phyloP scores from a whole-genome alignment of 768 basidiomycete species.

The Leccinum disarticulatum region DNA sequence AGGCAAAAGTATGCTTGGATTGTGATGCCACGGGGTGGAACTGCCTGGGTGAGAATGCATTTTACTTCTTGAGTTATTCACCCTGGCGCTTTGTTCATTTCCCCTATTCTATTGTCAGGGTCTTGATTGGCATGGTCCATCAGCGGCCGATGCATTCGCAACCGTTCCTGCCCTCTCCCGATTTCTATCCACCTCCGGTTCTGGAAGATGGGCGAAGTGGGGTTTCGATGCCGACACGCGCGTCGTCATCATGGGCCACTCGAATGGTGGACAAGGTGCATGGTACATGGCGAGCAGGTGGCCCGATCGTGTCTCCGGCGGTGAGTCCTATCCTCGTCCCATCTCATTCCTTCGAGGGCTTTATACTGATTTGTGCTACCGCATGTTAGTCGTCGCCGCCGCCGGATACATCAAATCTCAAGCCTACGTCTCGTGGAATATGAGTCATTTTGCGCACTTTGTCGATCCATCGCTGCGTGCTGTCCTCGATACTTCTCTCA shows the following conservation, averaged over 20 bases:
- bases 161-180: slow-evolving; percentile 54
- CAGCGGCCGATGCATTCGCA: slow-evolving; percentile 66
- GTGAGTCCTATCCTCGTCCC: slow-evolving; percentile 34
- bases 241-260: slow-evolving; percentile 82
- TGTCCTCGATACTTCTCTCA: slow-evolving; percentile 71
- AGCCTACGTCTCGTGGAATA: slow-evolving; percentile 71
- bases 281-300: slow-evolving; percentile 78
- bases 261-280: slow-evolving; percentile 89
- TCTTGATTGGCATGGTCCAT: slow-evolving; percentile 91
- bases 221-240: slow-evolving; percentile 37
- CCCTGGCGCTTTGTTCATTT: not conserved
- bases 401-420: slow-evolving; percentile 88
- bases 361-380: not conserved
- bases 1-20: slow-evolving; percentile 67
- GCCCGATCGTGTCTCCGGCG: slow-evolving; percentile 71
- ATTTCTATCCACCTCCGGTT: slow-evolving; percentile 40
- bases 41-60: slow-evolving; percentile 67
- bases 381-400: slow-evolving; percentile 69
- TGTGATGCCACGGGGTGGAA: slow-evolving; percentile 78
- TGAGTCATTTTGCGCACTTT: slow-evolving; percentile 75
- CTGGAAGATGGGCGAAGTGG: slow-evolving; percentile 42
- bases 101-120: slow-evolving; percentile 55
- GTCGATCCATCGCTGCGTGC: slow-evolving; percentile 72
- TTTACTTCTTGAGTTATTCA: not conserved
- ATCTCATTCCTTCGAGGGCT: too few relatives aligned